Conservation (phyloP, 768 basidiomycete genomes). For the Tremella yokohamensis region DNA sequence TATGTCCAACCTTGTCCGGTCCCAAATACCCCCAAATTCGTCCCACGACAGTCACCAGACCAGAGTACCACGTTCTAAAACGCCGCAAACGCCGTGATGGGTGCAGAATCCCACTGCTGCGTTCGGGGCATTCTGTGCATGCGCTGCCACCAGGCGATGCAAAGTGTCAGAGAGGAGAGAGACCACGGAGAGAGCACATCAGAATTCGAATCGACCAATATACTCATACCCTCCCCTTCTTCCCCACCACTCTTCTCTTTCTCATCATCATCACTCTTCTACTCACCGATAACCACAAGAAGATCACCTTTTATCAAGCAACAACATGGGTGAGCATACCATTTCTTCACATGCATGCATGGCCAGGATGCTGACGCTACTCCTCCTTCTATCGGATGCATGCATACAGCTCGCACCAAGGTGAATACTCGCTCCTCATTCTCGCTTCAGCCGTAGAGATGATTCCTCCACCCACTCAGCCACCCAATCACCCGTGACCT, state of each 20-base stretch:
- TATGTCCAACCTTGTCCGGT: slow-evolving; percentile 1
- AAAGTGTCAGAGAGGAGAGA: no score
- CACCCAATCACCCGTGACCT: background rate
- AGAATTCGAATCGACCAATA: background rate
- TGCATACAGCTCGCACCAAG: slow-evolving; percentile 42
- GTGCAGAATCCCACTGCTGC: background rate
- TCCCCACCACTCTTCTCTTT: background rate
- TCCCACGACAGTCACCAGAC: background rate
- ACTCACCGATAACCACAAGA: background rate
- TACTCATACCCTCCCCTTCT: background rate
- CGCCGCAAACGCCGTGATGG: slow-evolving; percentile 4
- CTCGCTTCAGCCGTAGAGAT: slow-evolving; percentile 1
- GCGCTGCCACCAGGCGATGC: no score
- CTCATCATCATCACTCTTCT: background rate
- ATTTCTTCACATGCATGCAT: slow-evolving; percentile 13
- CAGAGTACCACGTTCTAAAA: background rate
- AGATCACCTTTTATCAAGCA: background rate
- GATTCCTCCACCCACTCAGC: background rate
- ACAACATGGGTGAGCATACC: slow-evolving; percentile 35
- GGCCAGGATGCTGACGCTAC: slow-evolving; percentile 9
- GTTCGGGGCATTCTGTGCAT: background rate
- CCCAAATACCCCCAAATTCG: background rate
- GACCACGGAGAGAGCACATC: background rate
- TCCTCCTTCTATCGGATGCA: slow-evolving; percentile 21
- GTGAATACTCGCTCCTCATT: slow-evolving; percentile 19